Evolutionary conservation across 78 protist species (phyloP).

Genomic region (Pigoraptor vietnamica): DNA sequence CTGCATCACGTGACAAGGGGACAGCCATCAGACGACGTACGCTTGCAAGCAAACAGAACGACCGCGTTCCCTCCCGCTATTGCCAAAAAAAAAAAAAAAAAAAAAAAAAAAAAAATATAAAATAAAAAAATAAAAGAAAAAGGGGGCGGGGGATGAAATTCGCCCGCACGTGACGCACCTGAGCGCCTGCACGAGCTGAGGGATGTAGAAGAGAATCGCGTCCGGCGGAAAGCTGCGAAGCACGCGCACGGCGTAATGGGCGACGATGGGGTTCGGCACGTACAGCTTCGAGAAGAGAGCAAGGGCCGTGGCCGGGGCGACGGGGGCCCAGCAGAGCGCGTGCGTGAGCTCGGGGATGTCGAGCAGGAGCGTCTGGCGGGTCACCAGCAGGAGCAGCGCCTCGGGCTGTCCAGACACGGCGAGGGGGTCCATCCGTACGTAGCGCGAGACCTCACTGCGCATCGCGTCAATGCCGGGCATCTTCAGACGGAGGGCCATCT

Average conservation of each 20-base stretch:
- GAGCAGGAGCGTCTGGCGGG: slow-evolving; percentile 33
- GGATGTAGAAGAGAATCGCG: slow-evolving; percentile 72
- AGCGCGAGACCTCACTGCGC: neutral
- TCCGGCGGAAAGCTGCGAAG: slow-evolving; percentile 54
- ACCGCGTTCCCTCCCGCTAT: no score
- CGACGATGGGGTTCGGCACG: slow-evolving; percentile 47
- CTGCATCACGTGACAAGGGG: no score
- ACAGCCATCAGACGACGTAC: no score
- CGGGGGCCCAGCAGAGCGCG: slow-evolving; percentile 58
- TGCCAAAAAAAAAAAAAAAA: no score
- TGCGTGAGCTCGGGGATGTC: slow-evolving; percentile 58
- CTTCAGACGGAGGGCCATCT: neutral
- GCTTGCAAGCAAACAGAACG: no score
- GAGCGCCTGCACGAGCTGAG: slow-evolving; percentile 78
- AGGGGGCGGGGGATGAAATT: no score
- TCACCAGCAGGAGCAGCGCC: slow-evolving; percentile 61
- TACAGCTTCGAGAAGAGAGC: slow-evolving; percentile 22
- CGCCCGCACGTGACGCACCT: no score
- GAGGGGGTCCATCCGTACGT: slow-evolving; percentile 46
- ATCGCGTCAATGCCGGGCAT: neutral
- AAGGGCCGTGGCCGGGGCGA: slow-evolving; percentile 57
- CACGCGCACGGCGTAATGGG: slow-evolving; percentile 59
- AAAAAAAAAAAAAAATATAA: no score
- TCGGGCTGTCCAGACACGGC: slow-evolving; percentile 35
- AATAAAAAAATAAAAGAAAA: no score